Base-by-base conservation (phyloP, 2,329 filamentous ascomycete genomes). In the Cladorrhinum sp. region DNA sequence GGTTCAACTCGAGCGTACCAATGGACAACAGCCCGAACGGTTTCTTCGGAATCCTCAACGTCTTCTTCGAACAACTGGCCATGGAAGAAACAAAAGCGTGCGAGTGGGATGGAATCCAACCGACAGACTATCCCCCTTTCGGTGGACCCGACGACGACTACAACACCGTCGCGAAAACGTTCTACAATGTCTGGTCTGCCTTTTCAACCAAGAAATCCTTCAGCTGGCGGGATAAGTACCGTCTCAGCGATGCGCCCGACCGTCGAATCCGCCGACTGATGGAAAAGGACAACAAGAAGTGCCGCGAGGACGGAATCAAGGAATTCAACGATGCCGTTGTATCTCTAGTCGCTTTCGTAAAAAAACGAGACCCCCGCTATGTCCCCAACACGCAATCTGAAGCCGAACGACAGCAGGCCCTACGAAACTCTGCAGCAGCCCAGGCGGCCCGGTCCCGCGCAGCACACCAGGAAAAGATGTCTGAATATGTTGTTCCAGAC, bases 241-340 rank as follows among this genome's bases (percentile, higher is more conserved):
- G 89, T 55, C 81, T 92, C 20, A 88, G 89, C 0, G 92, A 97
- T 68, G 94, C 92, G 1, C 92, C 92, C 1, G 94, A 99, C 75
- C 86, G 95, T 55, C 85, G 89, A 39, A 82, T 91, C 16, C 86
- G 94, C 56, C 85, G 95, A 30, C 70, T 91, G 42, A 96, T 98
- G 87, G 95, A 98, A 72, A 97, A 96, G 74, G 94, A 97, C 73
- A 99, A 99, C 74, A 90, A 87, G 68, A 90, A 89, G 65, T 76
- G 89, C 23, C 85, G 95, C 57, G 93, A 97, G 20, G 90, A 94
- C 57, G 92, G 87, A 2, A 85, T 90, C 10, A 85, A 89, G 59
- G 91, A 96, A 66, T 98, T 96, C 77, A 98, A 97, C 74, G 92
- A 96, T 63, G 90, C 92, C 2, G 92, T 99, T 28, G 80, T 91